Evolutionary conservation across 495 filamentous ascomycete genomes (phyloP).

Genomic region (Echria macrotheca): DNA sequence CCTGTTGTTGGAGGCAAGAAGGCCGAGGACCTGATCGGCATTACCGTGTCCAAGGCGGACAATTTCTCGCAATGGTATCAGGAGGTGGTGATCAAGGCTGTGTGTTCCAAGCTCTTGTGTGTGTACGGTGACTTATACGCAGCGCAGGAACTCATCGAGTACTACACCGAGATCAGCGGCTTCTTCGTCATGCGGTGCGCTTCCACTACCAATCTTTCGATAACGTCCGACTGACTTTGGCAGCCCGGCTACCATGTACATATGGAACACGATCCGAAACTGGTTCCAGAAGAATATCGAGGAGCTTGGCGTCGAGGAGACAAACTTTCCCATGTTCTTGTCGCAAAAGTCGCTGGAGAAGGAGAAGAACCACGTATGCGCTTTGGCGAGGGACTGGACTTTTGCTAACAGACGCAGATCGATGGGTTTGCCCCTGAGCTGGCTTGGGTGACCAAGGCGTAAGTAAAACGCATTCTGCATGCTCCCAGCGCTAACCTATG

Average conservation of each 20-base stretch:
- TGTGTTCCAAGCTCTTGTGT: slow-evolving; percentile 28
- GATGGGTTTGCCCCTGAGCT: slow-evolving; percentile 97
- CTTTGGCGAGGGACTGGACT: too few species aligned
- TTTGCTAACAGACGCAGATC: too few species aligned
- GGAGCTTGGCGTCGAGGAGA: slow-evolving; percentile 85
- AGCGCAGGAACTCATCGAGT: slow-evolving; percentile 48
- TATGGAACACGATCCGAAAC: slow-evolving; percentile 87
- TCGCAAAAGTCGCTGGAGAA: slow-evolving; percentile 82
- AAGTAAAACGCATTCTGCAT: slow-evolving; percentile 29
- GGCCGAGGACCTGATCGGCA: slow-evolving; percentile 68
- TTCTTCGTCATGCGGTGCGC: slow-evolving; percentile 90
- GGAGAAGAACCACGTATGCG: slow-evolving; percentile 97
- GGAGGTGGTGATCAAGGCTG: slow-evolving; percentile 89
- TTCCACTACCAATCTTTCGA: too few species aligned
- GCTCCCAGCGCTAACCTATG: background rate
- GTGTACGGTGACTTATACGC: background rate
- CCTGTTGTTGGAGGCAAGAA: slow-evolving; percentile 48
- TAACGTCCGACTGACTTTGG: too few species aligned
- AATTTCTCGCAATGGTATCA: slow-evolving; percentile 94
- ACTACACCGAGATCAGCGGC: slow-evolving; percentile 70
- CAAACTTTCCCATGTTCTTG: slow-evolving; percentile 93
- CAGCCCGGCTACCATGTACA: too few species aligned
- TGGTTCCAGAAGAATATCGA: slow-evolving; percentile 89
- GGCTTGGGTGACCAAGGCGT: slow-evolving; percentile 97
- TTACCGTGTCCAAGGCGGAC: slow-evolving; percentile 74